Conservation (phyloP, 345 rosid species). For the Eucalyptus pauciflora region DNA sequence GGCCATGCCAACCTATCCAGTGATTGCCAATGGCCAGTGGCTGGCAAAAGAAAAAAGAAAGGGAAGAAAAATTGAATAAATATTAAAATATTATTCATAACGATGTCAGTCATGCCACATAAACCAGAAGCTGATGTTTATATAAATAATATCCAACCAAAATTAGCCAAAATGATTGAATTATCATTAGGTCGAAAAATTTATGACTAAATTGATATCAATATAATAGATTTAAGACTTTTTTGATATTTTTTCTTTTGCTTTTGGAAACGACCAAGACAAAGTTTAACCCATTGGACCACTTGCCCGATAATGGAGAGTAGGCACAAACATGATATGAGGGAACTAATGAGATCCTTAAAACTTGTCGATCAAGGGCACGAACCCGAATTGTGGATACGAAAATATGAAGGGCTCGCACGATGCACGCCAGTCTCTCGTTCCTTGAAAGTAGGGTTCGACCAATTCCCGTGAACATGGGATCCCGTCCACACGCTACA, state of each 20-base stretch:
- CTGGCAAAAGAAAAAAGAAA: fast-evolving
- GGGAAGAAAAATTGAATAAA: fast-evolving
- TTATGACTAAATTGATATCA: too few relatives aligned
- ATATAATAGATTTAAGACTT: too few relatives aligned
- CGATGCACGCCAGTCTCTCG: background rate
- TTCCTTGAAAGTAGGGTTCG: background rate
- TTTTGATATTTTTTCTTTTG: too few relatives aligned
- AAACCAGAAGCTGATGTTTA: too few relatives aligned
- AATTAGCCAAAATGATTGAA: background rate
- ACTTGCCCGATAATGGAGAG: background rate
- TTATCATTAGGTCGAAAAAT: background rate
- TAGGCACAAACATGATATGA: background rate
- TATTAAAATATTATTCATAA: too few relatives aligned
- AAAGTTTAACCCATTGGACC: background rate
- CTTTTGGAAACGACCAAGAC: background rate
- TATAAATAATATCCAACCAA: too few relatives aligned
- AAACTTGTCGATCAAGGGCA: background rate
- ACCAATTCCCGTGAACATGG: background rate
- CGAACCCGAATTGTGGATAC: background rate
- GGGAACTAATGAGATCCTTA: background rate
- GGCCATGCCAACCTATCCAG: fast-evolving
- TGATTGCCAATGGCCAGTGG: background rate
- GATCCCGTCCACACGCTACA: background rate
- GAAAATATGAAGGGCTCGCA: background rate
- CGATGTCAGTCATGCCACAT: fast-evolving